A percentile compares a stretch with the other conserved stretches of the same genome.
Conservation (phyloP, 2,329 filamentous ascomycete genomes). For the Juglanconis juglandina region DNA sequence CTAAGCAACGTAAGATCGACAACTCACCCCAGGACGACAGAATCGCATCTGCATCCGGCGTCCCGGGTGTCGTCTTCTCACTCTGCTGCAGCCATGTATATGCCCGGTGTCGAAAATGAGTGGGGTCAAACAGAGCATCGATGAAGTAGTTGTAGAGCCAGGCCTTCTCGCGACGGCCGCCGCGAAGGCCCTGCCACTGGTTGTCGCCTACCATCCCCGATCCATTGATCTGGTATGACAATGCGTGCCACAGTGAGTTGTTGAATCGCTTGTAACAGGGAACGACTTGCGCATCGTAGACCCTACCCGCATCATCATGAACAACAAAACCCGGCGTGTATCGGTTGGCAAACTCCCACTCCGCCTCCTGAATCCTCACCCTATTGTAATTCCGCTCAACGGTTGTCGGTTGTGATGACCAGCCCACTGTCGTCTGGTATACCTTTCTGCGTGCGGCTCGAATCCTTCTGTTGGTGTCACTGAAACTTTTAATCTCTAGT, state of each 20-base stretch:
- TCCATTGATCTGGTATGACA: not conserved
- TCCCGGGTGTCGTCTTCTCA: not conserved
- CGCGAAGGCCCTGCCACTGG: not conserved
- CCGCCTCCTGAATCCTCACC: not conserved
- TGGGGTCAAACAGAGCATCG: not conserved
- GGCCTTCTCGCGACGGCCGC: not conserved
- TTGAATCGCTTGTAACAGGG: not conserved
- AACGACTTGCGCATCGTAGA: not conserved
- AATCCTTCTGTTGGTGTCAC: not conserved
- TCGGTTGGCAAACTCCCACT: not conserved
- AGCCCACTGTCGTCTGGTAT: not conserved
- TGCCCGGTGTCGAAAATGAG: not conserved
- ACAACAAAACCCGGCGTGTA: not conserved
- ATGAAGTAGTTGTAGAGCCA: not conserved
- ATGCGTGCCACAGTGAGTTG: not conserved
- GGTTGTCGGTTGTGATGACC: not conserved
- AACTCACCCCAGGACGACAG: not conserved
- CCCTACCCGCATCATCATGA: not conserved
- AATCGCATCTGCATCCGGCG: not conserved
- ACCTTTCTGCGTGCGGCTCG: not conserved
- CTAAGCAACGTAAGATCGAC: not conserved
- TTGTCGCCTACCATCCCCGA: not conserved
- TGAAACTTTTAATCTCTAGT: not conserved
- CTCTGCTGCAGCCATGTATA: not conserved
- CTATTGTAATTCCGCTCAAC: not conserved